Base-by-base conservation (phyloP, 495 filamentous ascomycete genomes). In the Hyphodiscus hymeniophilus region DNA sequence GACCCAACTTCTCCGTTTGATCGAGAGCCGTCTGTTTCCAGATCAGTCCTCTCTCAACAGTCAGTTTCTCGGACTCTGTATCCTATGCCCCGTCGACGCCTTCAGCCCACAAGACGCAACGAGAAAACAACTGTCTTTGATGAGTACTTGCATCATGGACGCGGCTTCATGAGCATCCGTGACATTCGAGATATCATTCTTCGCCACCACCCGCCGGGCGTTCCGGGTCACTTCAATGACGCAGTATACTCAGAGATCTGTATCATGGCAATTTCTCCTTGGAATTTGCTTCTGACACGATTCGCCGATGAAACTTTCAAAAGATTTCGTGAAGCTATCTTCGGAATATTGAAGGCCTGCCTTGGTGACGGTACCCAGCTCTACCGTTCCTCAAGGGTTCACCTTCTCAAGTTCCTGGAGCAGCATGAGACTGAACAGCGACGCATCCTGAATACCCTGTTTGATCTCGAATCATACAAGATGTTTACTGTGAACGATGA, bases 401-500 rank as follows among this genome's bases (percentile, higher is more conserved):
- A 35, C 22, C 30, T 61, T 3, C 11, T 47, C 13, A 18, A 35
- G 13, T 51, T 58, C 30, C 35, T 58, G 1, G 21, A 22, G 2
- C 16, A 34, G 5, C 32, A 36, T 21, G 42, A 48, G n/a, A 31
- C 16, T n/a, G 42, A 47, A 7, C 55, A 48, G 17, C 39, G 48
- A 3, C 7, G 15, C 0, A 17, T 13, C 3, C 7, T 42, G 1
- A 12, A 28, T 0, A 23, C 31, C 6, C 26, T 58, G 8, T 58
- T 38, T 28, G 33, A 45, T 18, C 12, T 53, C 2, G 55, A 61
- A 22, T 38, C 10, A 4, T 42, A 30, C 22, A 44, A 41, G 4
- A 11, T 42, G 3, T 61, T 58, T 38, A 61, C 58, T 0, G 20
- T 52, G 15, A 60, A 60, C 30, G 13, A 52, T 17, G 44, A 16